phyloP scores from a whole-genome alignment of 2,329 filamentous ascomycete species.

The Colletotrichum godetiae region DNA sequence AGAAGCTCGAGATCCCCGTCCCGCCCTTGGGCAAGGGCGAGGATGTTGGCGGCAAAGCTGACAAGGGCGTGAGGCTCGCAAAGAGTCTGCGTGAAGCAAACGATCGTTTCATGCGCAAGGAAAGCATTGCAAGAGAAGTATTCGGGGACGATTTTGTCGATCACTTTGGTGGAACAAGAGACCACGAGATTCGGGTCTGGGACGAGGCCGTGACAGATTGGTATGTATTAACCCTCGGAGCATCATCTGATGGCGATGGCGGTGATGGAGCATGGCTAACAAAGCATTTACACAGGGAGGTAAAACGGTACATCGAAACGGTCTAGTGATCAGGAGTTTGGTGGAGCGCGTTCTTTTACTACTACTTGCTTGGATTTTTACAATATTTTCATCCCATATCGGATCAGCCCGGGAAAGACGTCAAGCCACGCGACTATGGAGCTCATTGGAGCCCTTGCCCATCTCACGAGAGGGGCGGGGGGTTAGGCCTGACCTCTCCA shows the following conservation, averaged over 20 bases:
- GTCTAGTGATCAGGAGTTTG: constrained; percentile 54
- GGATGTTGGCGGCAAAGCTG: constrained; percentile 77
- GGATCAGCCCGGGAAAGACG: constrained; percentile 7
- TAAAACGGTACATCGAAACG: constrained; percentile 83
- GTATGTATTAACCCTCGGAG: constrained; percentile 63
- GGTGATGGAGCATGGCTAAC: background rate
- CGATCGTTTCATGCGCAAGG: constrained; percentile 78
- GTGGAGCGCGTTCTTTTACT: background rate
- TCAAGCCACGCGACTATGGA: constrained; percentile 15
- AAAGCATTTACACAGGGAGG: constrained; percentile 66
- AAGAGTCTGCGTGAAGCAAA: constrained; percentile 89
- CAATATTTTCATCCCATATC: background rate
- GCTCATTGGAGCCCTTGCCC: background rate
- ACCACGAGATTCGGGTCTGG: constrained; percentile 91
- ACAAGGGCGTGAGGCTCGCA: constrained; percentile 82
- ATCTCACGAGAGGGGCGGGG: background rate
- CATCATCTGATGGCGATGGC: background rate
- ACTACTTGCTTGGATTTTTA: background rate
- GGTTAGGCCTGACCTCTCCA: background rate
- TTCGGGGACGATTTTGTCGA: constrained; percentile 97
- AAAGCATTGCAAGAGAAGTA: constrained; percentile 90
- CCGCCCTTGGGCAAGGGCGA: constrained; percentile 88
- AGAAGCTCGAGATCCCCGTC: constrained; percentile 85
- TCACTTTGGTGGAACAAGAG: constrained; percentile 90
- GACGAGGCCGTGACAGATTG: constrained; percentile 98